phyloP scores from a whole-genome alignment of 768 basidiomycete species.

The Russula virescens region DNA sequence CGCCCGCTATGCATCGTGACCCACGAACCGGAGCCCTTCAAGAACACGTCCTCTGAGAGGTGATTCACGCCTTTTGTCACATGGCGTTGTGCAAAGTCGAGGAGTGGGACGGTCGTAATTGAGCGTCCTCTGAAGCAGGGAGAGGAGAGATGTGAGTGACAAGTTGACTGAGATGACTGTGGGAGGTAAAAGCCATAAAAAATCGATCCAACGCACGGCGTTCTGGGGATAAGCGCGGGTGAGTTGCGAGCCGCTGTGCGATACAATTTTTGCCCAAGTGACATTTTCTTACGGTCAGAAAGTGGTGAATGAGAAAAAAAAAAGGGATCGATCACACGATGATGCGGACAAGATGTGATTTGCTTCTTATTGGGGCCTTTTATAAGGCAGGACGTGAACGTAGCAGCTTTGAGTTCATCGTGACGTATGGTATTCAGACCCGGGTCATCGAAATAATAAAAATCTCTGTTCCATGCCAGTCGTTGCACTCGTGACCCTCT shows the following conservation, averaged over 20 bases:
- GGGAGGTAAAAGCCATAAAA: no score
- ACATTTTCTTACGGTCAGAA: not conserved
- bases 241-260: not conserved
- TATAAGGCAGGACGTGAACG: no score
- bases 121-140: conserved; percentile 2
- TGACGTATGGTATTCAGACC: no score
- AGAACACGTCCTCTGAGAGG: conserved; percentile 19
- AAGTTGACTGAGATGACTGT: not conserved
- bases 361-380: no score
- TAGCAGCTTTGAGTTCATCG: no score
- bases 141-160: not conserved
- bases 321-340: not conserved
- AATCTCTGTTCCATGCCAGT: no score
- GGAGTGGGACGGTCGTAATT: conserved; percentile 12
- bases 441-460: no score
- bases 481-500: no score
- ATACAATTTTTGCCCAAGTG: not conserved
- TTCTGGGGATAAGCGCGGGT: not conserved
- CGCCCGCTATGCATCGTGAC: conserved; percentile 23
- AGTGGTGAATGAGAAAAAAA: no score
- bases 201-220: not conserved
- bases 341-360: no score
- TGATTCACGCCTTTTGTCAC: conserved; percentile 15
- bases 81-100: conserved; percentile 19
- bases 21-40: conserved; percentile 20